Evolutionary conservation across 768 basidiomycete genomes (phyloP).

Genomic region (Leccinum broughii): DNA sequence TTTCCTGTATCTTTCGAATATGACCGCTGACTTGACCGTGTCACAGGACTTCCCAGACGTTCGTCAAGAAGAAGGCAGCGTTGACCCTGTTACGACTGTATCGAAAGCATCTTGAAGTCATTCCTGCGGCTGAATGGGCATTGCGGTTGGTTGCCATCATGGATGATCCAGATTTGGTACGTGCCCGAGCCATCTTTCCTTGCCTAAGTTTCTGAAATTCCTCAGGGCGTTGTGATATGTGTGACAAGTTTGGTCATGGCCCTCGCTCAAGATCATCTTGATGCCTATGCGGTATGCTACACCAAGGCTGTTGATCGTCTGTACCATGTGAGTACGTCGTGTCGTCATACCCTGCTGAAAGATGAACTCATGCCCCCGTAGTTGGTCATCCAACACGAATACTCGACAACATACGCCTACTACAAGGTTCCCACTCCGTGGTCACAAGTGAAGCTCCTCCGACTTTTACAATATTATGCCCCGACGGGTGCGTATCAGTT

Average conservation of each 20-base stretch:
- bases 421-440: conserved; percentile 98
- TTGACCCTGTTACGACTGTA: conserved; percentile 90
- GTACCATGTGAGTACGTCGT: conserved; percentile 55
- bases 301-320: conserved; percentile 92
- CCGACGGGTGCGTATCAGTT: conserved; percentile 69
- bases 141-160: conserved; percentile 92
- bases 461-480: conserved; percentile 92
- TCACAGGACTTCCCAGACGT: conserved; percentile 83
- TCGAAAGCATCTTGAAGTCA: conserved; percentile 92
- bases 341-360: conserved; percentile 1
- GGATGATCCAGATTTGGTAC: conserved; percentile 87
- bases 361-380: conserved; percentile 32
- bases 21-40: conserved; percentile 15
- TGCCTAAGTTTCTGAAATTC: conserved; percentile 1
- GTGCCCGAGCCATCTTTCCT: conserved; percentile 13
- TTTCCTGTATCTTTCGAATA: conserved; percentile 5
- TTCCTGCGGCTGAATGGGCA: conserved; percentile 95
- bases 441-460: conserved; percentile 94
- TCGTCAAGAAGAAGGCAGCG: conserved; percentile 99
- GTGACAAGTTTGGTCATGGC: conserved; percentile 93
- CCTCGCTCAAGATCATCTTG: conserved; percentile 90
- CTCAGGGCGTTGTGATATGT: conserved; percentile 89
- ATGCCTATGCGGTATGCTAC: conserved; percentile 89
- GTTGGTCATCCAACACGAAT: conserved; percentile 92
- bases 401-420: conserved; percentile 86